Base-by-base conservation (phyloP, 495 filamentous ascomycete genomes). In the Diplogelasinospora grovesii region DNA sequence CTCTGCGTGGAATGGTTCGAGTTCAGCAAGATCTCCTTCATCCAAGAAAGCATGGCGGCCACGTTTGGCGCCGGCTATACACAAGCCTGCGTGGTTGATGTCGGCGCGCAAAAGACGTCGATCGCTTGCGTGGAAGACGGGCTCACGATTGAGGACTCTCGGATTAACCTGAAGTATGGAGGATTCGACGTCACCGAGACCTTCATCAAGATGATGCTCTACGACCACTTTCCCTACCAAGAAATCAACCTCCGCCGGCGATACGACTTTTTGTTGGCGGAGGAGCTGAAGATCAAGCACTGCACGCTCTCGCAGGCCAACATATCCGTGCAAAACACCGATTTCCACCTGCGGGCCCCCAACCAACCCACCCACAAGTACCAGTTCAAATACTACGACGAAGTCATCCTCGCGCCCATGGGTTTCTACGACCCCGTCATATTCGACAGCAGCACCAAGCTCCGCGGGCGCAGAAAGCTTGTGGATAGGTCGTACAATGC, bases 81-180 rank as follows among this genome's bases (percentile, higher is more conserved):
- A 4, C 85, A 78, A 28, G 85, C 86, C 13, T 97, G 93, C 55
- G 87, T 98, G 41, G 89, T 98, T 4, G 92, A 98, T 58, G 83
- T 97, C 28, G 92, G 92, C 13, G 93, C 92, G 3, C 89, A 97
- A 64, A 98, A 98, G 70, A 97, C 92, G 3, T 95, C 93, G 2
- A 87, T 98, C 25, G 89, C 88, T 51, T 98, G 92, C 53, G 93
- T 97, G 20, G 92, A 98, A 54, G 92, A 98, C 57, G 92, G 92
- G 9, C 84, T 98, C 71, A 89, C 84, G 57, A 69, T 95, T 21
- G 89, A 95, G 46, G 89, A 95, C 48, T 97, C 92, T 4, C 59
- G 76, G 21, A 71, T 98, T 46, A 98, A 97, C 55, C 69, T 97
- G 34, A 97, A 97, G 61, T 94, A 82, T 49, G 92, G 92, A 33